Conservation (phyloP, 306 rosid species). For the Cucurbita maxima region DNA sequence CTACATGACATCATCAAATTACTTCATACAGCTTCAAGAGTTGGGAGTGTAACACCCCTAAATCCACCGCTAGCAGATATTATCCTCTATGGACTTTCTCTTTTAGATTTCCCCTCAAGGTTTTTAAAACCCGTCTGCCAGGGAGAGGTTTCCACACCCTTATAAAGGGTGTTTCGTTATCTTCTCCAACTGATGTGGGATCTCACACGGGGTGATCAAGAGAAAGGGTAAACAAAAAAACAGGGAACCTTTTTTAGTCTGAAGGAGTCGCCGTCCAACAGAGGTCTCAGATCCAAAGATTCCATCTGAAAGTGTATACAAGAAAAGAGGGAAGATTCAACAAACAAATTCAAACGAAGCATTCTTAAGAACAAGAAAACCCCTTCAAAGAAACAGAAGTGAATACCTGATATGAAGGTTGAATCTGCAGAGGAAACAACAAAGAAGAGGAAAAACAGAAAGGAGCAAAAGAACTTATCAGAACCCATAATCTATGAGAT, state of each 20-base stretch:
- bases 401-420: constrained; percentile 35
- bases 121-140: too few species aligned
- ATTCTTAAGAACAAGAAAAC: not conserved
- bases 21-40: not conserved
- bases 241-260: constrained; percentile 45
- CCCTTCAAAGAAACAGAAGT: not conserved
- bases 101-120: too few species aligned
- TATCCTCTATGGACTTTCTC: too few species aligned
- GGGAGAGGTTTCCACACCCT: too few species aligned
- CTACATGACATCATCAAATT: not conserved
- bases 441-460: not conserved
- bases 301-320: constrained; percentile 30
- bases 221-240: not conserved
- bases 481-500: not conserved
- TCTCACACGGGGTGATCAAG: too few species aligned
- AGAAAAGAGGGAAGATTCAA: not conserved
- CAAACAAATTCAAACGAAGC: not conserved
- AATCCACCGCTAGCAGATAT: too few species aligned
- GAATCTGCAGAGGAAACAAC: constrained; percentile 27
- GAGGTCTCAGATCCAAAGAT: constrained; percentile 28
- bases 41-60: too few species aligned
- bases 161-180: too few species aligned
- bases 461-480: not conserved
- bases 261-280: constrained; percentile 59
- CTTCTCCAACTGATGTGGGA: too few species aligned